Conservation (phyloP, 2,329 filamentous ascomycete genomes). For the Hypocreales sp. region DNA sequence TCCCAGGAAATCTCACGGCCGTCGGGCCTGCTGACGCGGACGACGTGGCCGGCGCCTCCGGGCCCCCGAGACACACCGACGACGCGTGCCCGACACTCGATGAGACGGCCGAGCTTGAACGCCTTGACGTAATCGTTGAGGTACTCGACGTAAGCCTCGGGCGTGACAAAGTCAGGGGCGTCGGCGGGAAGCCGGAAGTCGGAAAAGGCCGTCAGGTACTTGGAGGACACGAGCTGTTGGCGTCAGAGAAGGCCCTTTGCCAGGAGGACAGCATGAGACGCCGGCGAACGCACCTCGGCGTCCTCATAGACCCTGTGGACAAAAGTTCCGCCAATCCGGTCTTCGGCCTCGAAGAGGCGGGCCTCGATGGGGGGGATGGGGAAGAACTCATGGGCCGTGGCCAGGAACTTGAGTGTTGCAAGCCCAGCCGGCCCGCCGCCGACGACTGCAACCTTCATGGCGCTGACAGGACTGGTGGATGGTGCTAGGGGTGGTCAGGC, state of each 20-base stretch:
- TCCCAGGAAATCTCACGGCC: conserved; percentile 9
- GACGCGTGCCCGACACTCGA: conserved; percentile 19
- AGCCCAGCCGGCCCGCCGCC: conserved; percentile 28
- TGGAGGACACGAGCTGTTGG: conserved; percentile 28
- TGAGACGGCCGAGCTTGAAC: conserved; percentile 21
- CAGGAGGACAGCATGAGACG: too few species aligned
- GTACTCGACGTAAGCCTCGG: conserved; percentile 24
- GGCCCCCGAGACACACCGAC: conserved; percentile 8
- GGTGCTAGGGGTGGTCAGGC: too few species aligned
- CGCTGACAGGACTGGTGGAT: too few species aligned
- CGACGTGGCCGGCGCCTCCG: conserved; percentile 3
- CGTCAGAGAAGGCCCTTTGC: not conserved
- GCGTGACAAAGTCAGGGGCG: conserved; percentile 27
- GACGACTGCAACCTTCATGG: conserved; percentile 23
- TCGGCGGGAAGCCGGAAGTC: conserved; percentile 27
- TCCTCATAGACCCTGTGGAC: conserved; percentile 29
- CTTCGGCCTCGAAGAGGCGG: conserved; percentile 27
- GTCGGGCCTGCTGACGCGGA: conserved; percentile 3
- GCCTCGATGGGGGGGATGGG: conserved; percentile 21
- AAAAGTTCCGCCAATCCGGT: conserved; percentile 30
- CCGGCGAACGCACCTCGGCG: conserved; percentile 19
- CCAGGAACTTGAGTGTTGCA: conserved; percentile 23
- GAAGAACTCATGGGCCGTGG: conserved; percentile 21
- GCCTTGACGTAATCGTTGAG: conserved; percentile 22
- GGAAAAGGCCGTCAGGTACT: conserved; percentile 33